phyloP scores from a whole-genome alignment of 768 basidiomycete species.

The Lyophyllum atratum region DNA sequence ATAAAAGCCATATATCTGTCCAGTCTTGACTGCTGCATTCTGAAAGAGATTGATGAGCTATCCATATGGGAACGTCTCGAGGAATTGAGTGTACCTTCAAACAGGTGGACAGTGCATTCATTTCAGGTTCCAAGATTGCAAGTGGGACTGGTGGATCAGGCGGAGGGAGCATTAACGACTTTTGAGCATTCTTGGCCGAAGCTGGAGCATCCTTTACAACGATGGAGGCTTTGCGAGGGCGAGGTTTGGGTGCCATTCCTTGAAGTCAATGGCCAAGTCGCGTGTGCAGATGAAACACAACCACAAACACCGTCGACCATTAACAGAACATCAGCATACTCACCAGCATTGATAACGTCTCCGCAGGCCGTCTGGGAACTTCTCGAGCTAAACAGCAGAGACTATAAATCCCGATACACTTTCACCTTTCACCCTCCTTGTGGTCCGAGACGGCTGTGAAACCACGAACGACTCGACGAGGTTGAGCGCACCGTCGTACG shows the following conservation, averaged over 20 bases:
- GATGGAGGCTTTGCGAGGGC: constrained; percentile 29
- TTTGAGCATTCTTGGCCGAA: constrained; percentile 22
- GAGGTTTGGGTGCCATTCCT: constrained; percentile 49
- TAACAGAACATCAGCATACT: background rate
- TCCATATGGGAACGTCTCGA: background rate
- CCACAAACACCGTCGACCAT: background rate
- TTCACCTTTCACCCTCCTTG: background rate
- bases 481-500: background rate
- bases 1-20: constrained; percentile 71
- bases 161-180: constrained; percentile 57
- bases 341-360: background rate
- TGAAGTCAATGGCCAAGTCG: background rate
- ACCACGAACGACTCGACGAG: background rate
- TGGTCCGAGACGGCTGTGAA: background rate
- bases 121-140: constrained; percentile 64
- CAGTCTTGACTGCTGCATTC: constrained; percentile 72
- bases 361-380: background rate
- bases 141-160: constrained; percentile 42
- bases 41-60: constrained; percentile 17
- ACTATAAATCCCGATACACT: background rate
- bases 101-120: constrained; percentile 54
- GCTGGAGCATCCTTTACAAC: constrained; percentile 21
- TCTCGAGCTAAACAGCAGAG: background rate
- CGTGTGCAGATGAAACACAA: background rate
- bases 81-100: constrained; percentile 50